These are phyloP conservation scores for Theobroma cacao DNA, from an alignment of 345 rosid species.

Conservation along the genomic window DNA sequence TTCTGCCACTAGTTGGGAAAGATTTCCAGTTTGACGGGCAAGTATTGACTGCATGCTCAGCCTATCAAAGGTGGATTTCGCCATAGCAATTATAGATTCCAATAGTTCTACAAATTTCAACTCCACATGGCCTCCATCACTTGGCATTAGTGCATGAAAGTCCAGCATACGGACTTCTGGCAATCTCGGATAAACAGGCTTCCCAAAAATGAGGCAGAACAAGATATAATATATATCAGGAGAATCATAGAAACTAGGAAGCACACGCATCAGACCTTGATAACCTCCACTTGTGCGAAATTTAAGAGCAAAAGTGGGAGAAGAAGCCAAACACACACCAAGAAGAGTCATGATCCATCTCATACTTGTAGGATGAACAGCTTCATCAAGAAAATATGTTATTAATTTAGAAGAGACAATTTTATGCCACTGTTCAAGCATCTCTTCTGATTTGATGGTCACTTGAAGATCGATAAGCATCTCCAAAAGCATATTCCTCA, in stretches of 20 bases:
- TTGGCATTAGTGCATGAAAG: slow-evolving; percentile 96
- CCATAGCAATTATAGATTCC: slow-evolving; percentile 94
- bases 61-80: slow-evolving; percentile 93
- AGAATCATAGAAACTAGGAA: slow-evolving; percentile 94
- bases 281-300: slow-evolving; percentile 96
- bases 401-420: slow-evolving; percentile 95
- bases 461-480: slow-evolving; percentile 99
- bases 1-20: slow-evolving; percentile 92
- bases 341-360: slow-evolving; percentile 99
- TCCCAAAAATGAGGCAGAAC: slow-evolving; percentile 93
- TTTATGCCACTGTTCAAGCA: slow-evolving; percentile 99
- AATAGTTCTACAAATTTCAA: slow-evolving; percentile 87
- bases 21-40: slow-evolving; percentile 89
- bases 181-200: slow-evolving; percentile 91
- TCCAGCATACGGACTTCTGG: slow-evolving; percentile 99
- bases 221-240: slow-evolving; percentile 96
- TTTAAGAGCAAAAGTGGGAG: slow-evolving; percentile 88
- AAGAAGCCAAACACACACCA: slow-evolving; percentile 89
- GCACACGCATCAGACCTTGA: slow-evolving; percentile 83
- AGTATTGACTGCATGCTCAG: slow-evolving; percentile 79
- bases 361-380: slow-evolving; percentile 99
- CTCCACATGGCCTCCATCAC: slow-evolving; percentile 74
- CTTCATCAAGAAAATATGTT: slow-evolving; percentile 97
- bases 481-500: slow-evolving; percentile 97
- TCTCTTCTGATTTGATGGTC: slow-evolving; percentile 88